A percentile compares a stretch with the other conserved stretches of the same genome.
Evolutionary conservation across 108 stramenopile species (phyloP).

Genomic region (Nitzschia putrida): DNA sequence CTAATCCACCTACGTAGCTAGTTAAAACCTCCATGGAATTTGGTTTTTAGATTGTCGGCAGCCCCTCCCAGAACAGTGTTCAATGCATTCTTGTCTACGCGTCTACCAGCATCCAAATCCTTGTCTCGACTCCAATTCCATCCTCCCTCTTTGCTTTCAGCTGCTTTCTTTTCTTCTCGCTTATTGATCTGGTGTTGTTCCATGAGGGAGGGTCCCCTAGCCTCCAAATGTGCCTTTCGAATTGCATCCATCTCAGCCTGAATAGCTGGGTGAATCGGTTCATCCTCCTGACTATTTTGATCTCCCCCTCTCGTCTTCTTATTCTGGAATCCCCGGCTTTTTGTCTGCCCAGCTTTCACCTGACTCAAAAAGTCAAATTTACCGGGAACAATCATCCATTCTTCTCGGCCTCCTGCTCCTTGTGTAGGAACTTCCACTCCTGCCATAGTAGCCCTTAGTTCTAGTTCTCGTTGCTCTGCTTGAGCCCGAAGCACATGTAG

Average conservation of each 20-base stretch:
- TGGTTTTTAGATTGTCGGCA: constrained; percentile 59
- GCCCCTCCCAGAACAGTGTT: constrained; percentile 80
- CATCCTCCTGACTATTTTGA: constrained; percentile 1
- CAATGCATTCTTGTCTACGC: constrained; percentile 85
- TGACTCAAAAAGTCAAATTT: constrained; percentile 80
- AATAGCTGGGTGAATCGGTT: constrained; percentile 61
- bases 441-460: constrained; percentile 34
- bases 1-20: background rate
- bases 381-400: constrained; percentile 89
- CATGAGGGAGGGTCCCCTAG: constrained; percentile 73
- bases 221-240: constrained; percentile 64
- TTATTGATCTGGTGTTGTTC: constrained; percentile 66
- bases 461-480: constrained; percentile 36
- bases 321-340: constrained; percentile 63
- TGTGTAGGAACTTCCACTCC: constrained; percentile 21
- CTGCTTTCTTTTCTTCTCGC: constrained; percentile 43
- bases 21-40: constrained; percentile 72
- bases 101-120: constrained; percentile 78
- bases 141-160: constrained; percentile 34
- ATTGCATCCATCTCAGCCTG: constrained; percentile 81
- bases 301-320: constrained; percentile 41
- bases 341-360: constrained; percentile 54
- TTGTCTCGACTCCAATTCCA: constrained; percentile 79
- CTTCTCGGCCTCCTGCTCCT: constrained; percentile 54
- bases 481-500: constrained; percentile 29